Conservation (phyloP, 805 yeast genomes). For the Vanderwaltozyma tropicalis region DNA sequence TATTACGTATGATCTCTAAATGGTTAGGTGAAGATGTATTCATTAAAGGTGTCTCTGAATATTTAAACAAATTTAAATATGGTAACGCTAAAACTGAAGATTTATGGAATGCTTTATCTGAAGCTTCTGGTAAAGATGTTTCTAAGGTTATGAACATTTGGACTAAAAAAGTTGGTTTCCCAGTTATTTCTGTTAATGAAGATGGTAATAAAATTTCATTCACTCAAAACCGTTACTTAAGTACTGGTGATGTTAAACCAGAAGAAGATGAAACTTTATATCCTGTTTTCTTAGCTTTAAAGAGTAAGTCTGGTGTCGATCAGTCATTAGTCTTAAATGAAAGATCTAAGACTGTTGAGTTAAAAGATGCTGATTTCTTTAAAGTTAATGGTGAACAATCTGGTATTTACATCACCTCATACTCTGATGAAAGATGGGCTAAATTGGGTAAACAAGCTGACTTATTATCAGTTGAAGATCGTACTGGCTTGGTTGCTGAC, state of each 20-base stretch:
- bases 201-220: slow-evolving; percentile 41
- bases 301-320: slow-evolving; percentile 49
- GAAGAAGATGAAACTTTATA: slow-evolving; percentile 63
- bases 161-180: slow-evolving; percentile 74
- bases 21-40: slow-evolving; percentile 73
- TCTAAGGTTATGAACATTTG: slow-evolving; percentile 65
- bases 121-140: slow-evolving; percentile 64
- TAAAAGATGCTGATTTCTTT: slow-evolving; percentile 42
- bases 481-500: slow-evolving; percentile 75
- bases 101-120: slow-evolving; percentile 63
- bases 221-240: slow-evolving; percentile 63
- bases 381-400: slow-evolving; percentile 66
- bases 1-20: slow-evolving; percentile 67
- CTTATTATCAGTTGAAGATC: slow-evolving; percentile 60
- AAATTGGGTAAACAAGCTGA: slow-evolving; percentile 52
- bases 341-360: slow-evolving; percentile 37
- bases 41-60: slow-evolving; percentile 69
- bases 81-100: slow-evolving; percentile 70
- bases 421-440: slow-evolving; percentile 57
- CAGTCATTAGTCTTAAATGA: slow-evolving; percentile 45
- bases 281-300: slow-evolving; percentile 61
- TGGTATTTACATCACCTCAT: slow-evolving; percentile 68
- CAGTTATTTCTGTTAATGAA: slow-evolving; percentile 59
- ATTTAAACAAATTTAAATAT: slow-evolving; percentile 65
- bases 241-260: slow-evolving; percentile 66